phyloP scores from a whole-genome alignment of 768 basidiomycete genomes.

The Xerocomellus amylosporus region DNA sequence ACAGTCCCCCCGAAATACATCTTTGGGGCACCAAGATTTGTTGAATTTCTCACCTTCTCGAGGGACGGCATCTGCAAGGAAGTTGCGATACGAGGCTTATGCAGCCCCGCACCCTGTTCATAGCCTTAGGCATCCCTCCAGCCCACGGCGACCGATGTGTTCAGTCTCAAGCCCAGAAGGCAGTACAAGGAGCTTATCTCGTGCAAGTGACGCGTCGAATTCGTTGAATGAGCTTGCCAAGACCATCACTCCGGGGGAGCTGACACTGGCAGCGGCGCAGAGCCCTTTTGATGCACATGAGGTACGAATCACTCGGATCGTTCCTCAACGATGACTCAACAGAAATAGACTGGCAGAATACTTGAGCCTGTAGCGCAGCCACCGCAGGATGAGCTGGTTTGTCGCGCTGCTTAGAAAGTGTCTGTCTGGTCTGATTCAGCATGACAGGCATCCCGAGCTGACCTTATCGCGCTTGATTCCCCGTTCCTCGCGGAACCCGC shows the following conservation, averaged over 20 bases:
- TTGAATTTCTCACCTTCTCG: constrained; percentile 20
- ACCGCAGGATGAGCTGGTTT: constrained; percentile 21
- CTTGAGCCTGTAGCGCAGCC: not conserved
- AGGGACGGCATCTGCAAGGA: constrained; percentile 37
- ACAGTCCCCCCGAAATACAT: constrained; percentile 10
- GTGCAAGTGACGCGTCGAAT: constrained; percentile 21
- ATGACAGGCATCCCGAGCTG: constrained; percentile 37
- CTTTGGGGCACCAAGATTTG: constrained; percentile 18
- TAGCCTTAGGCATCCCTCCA: constrained; percentile 39
- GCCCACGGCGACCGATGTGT: constrained; percentile 31
- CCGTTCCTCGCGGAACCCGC: constrained; percentile 56
- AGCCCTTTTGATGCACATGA: constrained; percentile 13
- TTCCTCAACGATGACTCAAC: constrained; percentile 1
- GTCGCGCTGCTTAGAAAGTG: constrained; percentile 2
- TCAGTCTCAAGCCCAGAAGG: constrained; percentile 37
- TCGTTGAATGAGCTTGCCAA: constrained; percentile 24
- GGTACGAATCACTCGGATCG: constrained; percentile 14
- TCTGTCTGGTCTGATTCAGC: constrained; percentile 12
- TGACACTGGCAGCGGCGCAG: constrained; percentile 26
- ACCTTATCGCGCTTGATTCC: constrained; percentile 75
- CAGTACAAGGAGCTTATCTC: constrained; percentile 33
- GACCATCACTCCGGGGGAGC: constrained; percentile 33
- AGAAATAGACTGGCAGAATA: constrained; percentile 10
- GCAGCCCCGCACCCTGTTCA: constrained; percentile 54
- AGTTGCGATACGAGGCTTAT: constrained; percentile 70